Evolutionary conservation across 352 stramenopile species (phyloP).

Genomic region (Vaucheria bursata): DNA sequence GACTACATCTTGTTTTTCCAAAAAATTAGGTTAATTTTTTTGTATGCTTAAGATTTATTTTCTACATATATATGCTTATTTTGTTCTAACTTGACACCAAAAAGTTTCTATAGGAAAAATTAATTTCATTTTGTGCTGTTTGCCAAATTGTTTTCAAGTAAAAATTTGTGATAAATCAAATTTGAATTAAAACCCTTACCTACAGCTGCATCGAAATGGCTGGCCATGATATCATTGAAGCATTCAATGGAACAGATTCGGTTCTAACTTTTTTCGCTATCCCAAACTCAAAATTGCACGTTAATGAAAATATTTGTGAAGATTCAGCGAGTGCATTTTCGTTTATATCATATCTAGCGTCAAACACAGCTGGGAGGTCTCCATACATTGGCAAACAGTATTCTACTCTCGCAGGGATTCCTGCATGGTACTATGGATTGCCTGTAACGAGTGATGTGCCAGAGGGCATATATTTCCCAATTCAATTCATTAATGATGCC

Average conservation of each 20-base stretch:
- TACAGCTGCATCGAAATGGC: neutral
- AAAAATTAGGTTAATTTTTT: no score
- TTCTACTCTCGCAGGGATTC: neutral
- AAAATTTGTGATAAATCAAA: no score
- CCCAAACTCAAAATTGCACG: neutral
- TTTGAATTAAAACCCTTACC: no score
- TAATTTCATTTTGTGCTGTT: no score
- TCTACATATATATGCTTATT: no score
- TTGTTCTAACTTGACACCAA: no score
- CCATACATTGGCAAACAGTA: constrained; percentile 11
- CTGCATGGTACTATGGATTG: constrained; percentile 9
- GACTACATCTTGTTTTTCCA: no score
- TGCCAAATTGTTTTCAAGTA: no score
- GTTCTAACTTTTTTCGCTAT: constrained; percentile 1
- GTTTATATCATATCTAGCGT: constrained; percentile 10
- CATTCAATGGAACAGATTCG: neutral
- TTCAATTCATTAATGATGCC: constrained; percentile 6
- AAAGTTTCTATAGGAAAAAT: no score
- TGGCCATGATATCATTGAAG: neutral
- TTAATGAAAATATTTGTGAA: neutral
- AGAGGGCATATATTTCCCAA: neutral
- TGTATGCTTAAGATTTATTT: no score
- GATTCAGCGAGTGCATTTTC: neutral
- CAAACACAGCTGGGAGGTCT: neutral
- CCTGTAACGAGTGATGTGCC: constrained; percentile 2